Evolutionary conservation across 2,329 filamentous ascomycete genomes (phyloP).

Genomic region (Dendryphion nanum): DNA sequence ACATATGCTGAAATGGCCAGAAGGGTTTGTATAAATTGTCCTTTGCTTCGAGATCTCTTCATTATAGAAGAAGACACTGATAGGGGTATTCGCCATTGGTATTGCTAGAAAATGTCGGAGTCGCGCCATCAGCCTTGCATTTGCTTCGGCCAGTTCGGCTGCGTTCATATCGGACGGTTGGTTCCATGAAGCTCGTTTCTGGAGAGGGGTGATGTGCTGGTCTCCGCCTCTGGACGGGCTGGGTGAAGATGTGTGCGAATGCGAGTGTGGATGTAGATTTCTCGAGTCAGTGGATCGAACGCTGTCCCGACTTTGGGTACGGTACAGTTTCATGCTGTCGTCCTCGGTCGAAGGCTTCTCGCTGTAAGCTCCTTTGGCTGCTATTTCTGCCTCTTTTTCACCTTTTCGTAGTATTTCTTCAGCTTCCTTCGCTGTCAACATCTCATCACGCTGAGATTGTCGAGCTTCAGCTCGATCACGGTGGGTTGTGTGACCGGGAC

Average conservation of each 20-base stretch:
- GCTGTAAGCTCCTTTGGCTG: conserved; percentile 71
- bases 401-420: conserved; percentile 73
- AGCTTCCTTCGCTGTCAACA: conserved; percentile 71
- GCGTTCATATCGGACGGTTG: conserved; percentile 65
- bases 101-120: conserved; percentile 88
- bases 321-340: conserved; percentile 40
- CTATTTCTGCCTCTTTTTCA: conserved; percentile 67
- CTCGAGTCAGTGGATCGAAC: conserved; percentile 17
- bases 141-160: conserved; percentile 74
- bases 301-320: conserved; percentile 31
- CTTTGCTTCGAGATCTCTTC: conserved; percentile 76
- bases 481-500: conserved; percentile 37
- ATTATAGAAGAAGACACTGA: conserved; percentile 96
- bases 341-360: conserved; percentile 57
- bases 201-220: conserved; percentile 37
- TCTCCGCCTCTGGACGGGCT: conserved; percentile 22
- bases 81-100: conserved; percentile 71
- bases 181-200: conserved; percentile 51
- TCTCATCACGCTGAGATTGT: conserved; percentile 57
- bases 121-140: conserved; percentile 82
- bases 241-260: conserved; percentile 24
- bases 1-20: conserved; percentile 81
- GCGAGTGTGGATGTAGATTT: conserved; percentile 16
- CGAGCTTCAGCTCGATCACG: conserved; percentile 45
- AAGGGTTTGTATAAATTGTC: conserved; percentile 80